Percentiles rank a stretch among this genome's conserved stretches.
phyloP scores from a whole-genome alignment of 306 rosid species.

The Senna siamea region DNA sequence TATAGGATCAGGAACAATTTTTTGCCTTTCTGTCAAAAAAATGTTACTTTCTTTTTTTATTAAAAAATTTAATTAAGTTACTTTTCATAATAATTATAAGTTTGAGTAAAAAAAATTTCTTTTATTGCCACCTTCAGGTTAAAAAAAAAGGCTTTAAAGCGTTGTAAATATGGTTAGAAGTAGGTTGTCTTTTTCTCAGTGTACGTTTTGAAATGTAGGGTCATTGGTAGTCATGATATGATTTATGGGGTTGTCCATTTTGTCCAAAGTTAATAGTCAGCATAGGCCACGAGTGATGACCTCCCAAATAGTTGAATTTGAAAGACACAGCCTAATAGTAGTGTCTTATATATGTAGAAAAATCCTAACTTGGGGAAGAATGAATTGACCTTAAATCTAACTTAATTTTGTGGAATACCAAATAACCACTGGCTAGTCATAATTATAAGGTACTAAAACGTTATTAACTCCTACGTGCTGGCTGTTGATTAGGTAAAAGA shows the following conservation, averaged over 20 bases:
- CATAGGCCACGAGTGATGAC: neutral
- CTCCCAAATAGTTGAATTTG: neutral
- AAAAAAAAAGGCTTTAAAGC: too few species aligned
- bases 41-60: too few species aligned
- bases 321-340: neutral
- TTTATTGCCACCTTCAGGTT: too few species aligned
- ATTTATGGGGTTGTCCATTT: neutral
- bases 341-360: neutral
- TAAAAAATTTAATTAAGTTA: too few species aligned
- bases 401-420: neutral
- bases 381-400: constrained; percentile 1
- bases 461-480: neutral
- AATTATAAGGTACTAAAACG: constrained; percentile 2
- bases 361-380: neutral
- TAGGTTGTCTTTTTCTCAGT: too few species aligned
- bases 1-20: too few species aligned
- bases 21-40: too few species aligned
- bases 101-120: too few species aligned
- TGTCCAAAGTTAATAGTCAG: neutral
- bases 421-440: neutral
- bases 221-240: neutral
- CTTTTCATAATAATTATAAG: too few species aligned
- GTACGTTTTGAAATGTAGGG: neutral
- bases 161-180: neutral
- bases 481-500: neutral